Conservation (phyloP, 805 yeast genomes). For the Cyberlindnera mycetangii region DNA sequence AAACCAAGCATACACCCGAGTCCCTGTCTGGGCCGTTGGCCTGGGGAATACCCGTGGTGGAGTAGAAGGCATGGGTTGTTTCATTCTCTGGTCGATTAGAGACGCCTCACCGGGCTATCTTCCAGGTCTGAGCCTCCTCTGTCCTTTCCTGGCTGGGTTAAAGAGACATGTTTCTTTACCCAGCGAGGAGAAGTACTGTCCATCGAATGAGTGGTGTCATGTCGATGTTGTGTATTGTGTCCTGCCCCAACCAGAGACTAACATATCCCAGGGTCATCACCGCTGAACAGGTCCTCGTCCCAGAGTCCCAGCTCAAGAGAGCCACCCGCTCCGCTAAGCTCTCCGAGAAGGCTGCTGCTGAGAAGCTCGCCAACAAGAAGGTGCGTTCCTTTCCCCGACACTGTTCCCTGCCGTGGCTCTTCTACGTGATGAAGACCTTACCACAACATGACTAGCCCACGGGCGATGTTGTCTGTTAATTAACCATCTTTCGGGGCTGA, state of each 20-base stretch:
- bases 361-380: conserved; percentile 71
- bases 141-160: conserved; percentile 26
- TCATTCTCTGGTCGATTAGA: conserved; percentile 8
- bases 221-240: conserved; percentile 25
- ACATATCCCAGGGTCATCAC: conserved; percentile 29
- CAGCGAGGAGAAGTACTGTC: conserved; percentile 21
- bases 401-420: background rate
- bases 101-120: background rate
- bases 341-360: conserved; percentile 76
- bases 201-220: conserved; percentile 32
- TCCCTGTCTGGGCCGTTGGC: conserved; percentile 6
- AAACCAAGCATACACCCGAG: conserved; percentile 4
- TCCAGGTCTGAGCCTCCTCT: conserved; percentile 27
- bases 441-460: conserved; percentile 54
- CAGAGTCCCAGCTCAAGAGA: conserved; percentile 87
- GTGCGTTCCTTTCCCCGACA: conserved; percentile 53
- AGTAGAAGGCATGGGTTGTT: conserved; percentile 30
- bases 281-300: conserved; percentile 45
- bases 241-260: conserved; percentile 11
- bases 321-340: conserved; percentile 74
- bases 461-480: conserved; percentile 65
- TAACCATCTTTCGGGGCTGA: conserved; percentile 83
- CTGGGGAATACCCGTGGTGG: conserved; percentile 11
- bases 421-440: conserved; percentile 48
- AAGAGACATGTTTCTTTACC: background rate